These are phyloP conservation scores for Alternaria panax DNA, from an alignment of 2,329 filamentous ascomycete genomes.

Conservation along the genomic window DNA sequence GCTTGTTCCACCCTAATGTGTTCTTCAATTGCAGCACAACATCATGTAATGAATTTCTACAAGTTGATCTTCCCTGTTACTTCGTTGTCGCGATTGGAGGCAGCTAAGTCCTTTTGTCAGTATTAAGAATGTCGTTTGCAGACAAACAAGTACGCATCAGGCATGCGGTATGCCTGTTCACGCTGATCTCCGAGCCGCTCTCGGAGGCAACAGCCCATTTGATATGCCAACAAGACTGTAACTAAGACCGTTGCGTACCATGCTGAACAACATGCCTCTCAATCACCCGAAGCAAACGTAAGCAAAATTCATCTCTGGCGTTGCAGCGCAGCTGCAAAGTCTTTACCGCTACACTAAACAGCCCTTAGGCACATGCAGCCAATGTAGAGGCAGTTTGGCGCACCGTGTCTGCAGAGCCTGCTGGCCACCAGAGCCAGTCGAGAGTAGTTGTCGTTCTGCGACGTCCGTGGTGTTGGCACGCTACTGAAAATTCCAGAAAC, in stretches of 20 bases:
- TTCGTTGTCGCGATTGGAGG: neutral
- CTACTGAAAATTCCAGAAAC: constrained; percentile 18
- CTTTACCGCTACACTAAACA: constrained; percentile 15
- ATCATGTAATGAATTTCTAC: neutral
- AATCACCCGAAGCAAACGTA: constrained; percentile 16
- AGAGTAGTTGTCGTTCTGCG: constrained; percentile 9
- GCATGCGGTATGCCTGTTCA: neutral
- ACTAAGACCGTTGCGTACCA: constrained; percentile 4
- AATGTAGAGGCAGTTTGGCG: constrained; percentile 15
- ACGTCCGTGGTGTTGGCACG: constrained; percentile 18
- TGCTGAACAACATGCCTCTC: constrained; percentile 9
- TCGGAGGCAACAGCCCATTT: neutral
- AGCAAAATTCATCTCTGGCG: constrained; percentile 21
- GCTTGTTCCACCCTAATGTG: neutral
- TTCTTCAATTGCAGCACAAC: neutral
- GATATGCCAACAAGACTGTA: constrained; percentile 10
- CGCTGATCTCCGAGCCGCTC: constrained; percentile 3
- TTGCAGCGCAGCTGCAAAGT: constrained; percentile 14
- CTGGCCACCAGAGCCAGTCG: constrained; percentile 6
- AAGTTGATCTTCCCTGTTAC: neutral
- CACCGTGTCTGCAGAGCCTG: constrained; percentile 12
- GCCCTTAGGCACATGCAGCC: constrained; percentile 9
- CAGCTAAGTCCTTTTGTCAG: neutral
- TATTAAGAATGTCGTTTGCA: neutral
- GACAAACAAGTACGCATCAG: neutral